These are phyloP conservation scores for Aureobasidium namibiae DNA, from an alignment of 2,329 filamentous ascomycete species.

Conservation along the genomic window DNA sequence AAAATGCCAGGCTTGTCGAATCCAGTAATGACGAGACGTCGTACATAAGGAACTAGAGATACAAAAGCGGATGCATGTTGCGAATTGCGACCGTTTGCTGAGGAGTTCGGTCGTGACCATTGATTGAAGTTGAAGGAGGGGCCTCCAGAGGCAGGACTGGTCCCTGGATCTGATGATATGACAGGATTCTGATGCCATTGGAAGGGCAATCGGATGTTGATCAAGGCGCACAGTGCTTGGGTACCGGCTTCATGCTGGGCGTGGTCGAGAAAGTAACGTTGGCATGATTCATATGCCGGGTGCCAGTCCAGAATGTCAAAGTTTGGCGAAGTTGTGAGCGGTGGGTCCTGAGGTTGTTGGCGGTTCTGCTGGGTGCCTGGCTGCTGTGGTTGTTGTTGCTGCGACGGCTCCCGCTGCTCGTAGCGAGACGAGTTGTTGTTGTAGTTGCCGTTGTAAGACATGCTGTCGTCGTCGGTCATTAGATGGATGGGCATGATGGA, in stretches of 20 bases:
- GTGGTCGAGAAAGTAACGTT: slow-evolving; percentile 84
- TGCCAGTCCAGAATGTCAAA: slow-evolving; percentile 91
- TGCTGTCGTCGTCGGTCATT: slow-evolving; percentile 8
- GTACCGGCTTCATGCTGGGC: slow-evolving; percentile 76
- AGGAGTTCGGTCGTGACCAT: slow-evolving; percentile 30
- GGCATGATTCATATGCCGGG: slow-evolving; percentile 80
- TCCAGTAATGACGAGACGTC: slow-evolving; percentile 81
- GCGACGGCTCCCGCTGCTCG: not conserved
- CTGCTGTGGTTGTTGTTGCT: slow-evolving; percentile 4
- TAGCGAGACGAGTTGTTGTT: slow-evolving; percentile 2
- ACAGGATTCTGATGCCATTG: slow-evolving; percentile 55
- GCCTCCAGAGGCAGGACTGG: slow-evolving; percentile 11
- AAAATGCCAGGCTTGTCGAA: slow-evolving; percentile 83
- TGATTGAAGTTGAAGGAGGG: slow-evolving; percentile 20
- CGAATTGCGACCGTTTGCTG: slow-evolving; percentile 29
- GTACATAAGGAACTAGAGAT: slow-evolving; percentile 79
- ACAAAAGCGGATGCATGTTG: slow-evolving; percentile 35
- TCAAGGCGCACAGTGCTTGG: slow-evolving; percentile 78
- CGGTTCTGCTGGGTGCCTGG: not conserved
- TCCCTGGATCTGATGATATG: slow-evolving; percentile 25
- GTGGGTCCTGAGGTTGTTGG: slow-evolving; percentile 12
- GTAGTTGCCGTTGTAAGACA: slow-evolving; percentile 5
- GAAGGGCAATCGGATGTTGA: slow-evolving; percentile 87
- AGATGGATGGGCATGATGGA: slow-evolving; percentile 11
- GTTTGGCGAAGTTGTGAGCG: slow-evolving; percentile 35